These are phyloP conservation scores for Mimosa bimucronata DNA, from an alignment of 306 rosid species.

Conservation along the genomic window DNA sequence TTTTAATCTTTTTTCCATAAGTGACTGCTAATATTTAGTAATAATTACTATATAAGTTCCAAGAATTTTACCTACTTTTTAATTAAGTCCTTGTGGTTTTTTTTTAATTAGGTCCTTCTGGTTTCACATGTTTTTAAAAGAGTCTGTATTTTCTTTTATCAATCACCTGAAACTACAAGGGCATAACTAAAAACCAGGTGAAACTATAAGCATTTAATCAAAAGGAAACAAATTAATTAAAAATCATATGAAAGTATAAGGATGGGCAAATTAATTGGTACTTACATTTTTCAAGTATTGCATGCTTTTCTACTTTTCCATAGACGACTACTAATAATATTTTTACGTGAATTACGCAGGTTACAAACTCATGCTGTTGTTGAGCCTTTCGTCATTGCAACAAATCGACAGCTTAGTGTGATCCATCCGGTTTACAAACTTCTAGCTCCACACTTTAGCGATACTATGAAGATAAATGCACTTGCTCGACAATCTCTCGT, in stretches of 20 bases:
- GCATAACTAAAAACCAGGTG: no score
- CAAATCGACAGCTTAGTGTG: not conserved
- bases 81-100: no score
- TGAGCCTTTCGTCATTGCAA: conserved; percentile 5
- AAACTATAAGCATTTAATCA: no score
- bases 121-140: no score
- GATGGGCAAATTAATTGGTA: not conserved
- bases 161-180: no score
- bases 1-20: not conserved
- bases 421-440: not conserved
- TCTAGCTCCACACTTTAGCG: not conserved
- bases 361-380: conserved; percentile 1
- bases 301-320: not conserved
- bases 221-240: no score
- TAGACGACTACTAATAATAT: not conserved
- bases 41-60: no score
- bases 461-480: conserved; percentile 15
- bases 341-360: not conserved
- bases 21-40: not conserved
- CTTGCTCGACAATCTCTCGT: not conserved
- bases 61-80: no score
- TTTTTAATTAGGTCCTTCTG: no score
- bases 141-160: no score
- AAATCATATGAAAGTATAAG: no score
- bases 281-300: not conserved